Base-by-base conservation (phyloP, 1,284 basidiomycete species). In the Ceratorhiza oryzae-sativae region DNA sequence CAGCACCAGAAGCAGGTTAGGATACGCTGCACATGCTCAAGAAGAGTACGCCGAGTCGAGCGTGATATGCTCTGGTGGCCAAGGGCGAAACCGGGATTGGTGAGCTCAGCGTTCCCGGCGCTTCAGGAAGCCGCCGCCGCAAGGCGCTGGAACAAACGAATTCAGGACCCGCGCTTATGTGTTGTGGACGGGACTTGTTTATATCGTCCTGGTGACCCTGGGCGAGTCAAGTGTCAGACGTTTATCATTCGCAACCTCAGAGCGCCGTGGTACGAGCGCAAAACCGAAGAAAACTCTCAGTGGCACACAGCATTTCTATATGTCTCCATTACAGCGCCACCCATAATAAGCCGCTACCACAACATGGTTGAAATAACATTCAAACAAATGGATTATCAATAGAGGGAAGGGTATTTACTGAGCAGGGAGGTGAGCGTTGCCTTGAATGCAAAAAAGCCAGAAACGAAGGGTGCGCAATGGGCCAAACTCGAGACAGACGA, bases 311-410 rank as follows among this genome's bases (percentile, higher is more conserved):
- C n/a, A n/a, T n/a, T n/a, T n/a, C n/a, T n/a, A n/a, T n/a, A n/a
- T n/a, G n/a, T n/a, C n/a, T n/a, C n/a, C n/a, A n/a, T 25, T 49
- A 6, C 48, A 39, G 36, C 36, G 36, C 36, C 8, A 39, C 36
- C 13, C 36, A 39, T 39, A 6, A 6, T 13, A 39, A 6, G 13
- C 36, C 13, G 8, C 36, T 13, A 39, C 36, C 6, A 39, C 36
- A 13, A 6, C 36, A 6, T n/a, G 55, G 27, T 13, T 9, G 48
- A 55, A 30, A 34, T 23, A 45, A 67, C 9, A 36, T 67, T 67
- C 63, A 67, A 67, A 36, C 49, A 67, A 45, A 55, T 67, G 61
- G n/a, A 67, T 67, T 67, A 67, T 67, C 63, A n/a, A 55, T 67
- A 39, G 20, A 49, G 3, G 34, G 30, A 67, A 45, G 49, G 48